These are phyloP conservation scores for Saprolegnia parasitica DNA, from an alignment of 352 stramenopile genomes.

Conservation along the genomic window DNA sequence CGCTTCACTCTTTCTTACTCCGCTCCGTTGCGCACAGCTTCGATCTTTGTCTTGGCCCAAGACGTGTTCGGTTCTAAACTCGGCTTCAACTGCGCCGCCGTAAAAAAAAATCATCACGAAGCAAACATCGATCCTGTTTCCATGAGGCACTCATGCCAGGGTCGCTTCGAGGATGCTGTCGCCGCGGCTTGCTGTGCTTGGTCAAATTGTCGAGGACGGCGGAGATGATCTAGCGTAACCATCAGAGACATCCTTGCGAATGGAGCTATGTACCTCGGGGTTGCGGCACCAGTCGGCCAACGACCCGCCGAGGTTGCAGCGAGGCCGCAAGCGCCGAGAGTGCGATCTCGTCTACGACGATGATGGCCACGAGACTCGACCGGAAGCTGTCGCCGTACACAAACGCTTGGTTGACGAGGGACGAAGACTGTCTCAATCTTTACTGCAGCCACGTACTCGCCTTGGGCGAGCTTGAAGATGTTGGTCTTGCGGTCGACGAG, in stretches of 20 bases:
- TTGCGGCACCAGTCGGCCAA: conserved; percentile 25
- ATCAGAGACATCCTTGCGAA: neutral
- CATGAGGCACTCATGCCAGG: too few relatives aligned
- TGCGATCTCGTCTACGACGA: conserved; percentile 90
- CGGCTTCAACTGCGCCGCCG: too few relatives aligned
- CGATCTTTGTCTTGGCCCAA: too few relatives aligned
- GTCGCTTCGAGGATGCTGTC: too few relatives aligned
- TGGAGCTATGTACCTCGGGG: neutral
- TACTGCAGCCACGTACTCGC: conserved; percentile 95
- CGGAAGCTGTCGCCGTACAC: conserved; percentile 95
- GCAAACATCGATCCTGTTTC: too few relatives aligned
- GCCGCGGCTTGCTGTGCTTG: conserved; percentile 45
- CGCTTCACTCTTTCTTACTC: too few relatives aligned
- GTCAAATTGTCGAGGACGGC: conserved; percentile 77
- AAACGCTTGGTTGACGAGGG: conserved; percentile 91
- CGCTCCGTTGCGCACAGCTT: too few relatives aligned
- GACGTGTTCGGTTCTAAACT: too few relatives aligned
- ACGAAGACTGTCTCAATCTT: conserved; percentile 93
- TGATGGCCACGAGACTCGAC: conserved; percentile 88
- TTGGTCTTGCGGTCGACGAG: conserved; percentile 92
- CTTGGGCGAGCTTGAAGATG: conserved; percentile 91
- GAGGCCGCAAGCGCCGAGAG: conserved; percentile 33
- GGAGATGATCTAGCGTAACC: conserved; percentile 35
- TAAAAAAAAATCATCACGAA: too few relatives aligned
- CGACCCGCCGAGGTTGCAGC: neutral